Evolutionary conservation across 2,329 filamentous ascomycete species (phyloP), one percentile per base, ranked within the genome.

Genomic region (Sporothrix pseudoabietina): DNA sequence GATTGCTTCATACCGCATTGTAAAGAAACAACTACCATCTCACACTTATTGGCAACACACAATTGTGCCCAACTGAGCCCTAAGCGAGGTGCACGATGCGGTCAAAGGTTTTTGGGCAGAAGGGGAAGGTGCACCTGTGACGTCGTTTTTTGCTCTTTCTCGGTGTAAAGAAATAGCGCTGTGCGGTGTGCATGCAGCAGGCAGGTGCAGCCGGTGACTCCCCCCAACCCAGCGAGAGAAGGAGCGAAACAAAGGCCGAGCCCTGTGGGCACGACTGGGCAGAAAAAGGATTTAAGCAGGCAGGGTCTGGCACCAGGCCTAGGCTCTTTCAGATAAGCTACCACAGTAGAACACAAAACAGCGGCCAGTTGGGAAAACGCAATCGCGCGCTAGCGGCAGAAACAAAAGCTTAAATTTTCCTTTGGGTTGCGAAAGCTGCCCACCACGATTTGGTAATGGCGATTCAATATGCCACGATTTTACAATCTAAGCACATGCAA

Each of bases 341-440:
- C 26, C 26, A 26, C 26, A 26, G 19, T 8, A 22, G 4, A 16
- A 49, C 12, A 41, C 12, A 39, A 39, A 49, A 52, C 44, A 41
- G 52, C 68, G 22, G 35, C 32, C 68, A 41, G 32, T 9, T 30
- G 49, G 47, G 30, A 69, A 69, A 30, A 41, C 35, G 68, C 68
- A 41, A 61, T 71, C 69, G 54, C 47, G 69, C 69, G 69, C 69
- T 71, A 71, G 54, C 69, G 69, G 69, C 54, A 71, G 32, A 47
- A 44, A 44, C 32, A 26, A 71, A 71, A 71, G 69, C 69, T 71
- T 71, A 71, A 59, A 49, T 49, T 49, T 49, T 49, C 14, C 14
- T 71, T 49, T 49, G 41, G 65, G 22, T 30, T 55, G 52, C 52
- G 22, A 22, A 16, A 8, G 10, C 26, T 55, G 49, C 52, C 68